Evolutionary conservation across 208 protist species (phyloP).

Genomic region (Leishmania guyanensis): DNA sequence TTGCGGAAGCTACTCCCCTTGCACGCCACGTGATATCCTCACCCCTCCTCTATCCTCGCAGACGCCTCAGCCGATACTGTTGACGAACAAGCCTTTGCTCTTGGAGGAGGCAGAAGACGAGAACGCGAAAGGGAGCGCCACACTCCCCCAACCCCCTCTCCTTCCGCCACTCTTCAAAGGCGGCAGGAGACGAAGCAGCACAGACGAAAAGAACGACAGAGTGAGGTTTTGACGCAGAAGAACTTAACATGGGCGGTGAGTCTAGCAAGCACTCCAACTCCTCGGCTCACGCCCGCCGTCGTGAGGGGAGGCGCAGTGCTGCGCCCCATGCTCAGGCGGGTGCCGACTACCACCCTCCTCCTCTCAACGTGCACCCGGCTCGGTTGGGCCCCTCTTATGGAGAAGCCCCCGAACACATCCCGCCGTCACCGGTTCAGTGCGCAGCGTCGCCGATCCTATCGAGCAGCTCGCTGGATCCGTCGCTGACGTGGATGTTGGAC

Average conservation of each 20-base stretch:
- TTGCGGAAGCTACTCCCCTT: no score
- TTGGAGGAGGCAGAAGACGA: no score
- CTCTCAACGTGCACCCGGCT: background rate
- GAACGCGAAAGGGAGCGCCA: no score
- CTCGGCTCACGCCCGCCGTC: conserved; percentile 3
- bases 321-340: conserved; percentile 24
- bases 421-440: conserved; percentile 26
- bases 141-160: background rate
- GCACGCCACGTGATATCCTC: background rate
- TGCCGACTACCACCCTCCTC: conserved; percentile 8
- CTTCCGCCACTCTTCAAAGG: background rate
- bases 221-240: background rate
- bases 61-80: no score
- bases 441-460: conserved; percentile 2
- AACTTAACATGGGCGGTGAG: conserved; percentile 21
- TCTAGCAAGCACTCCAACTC: conserved; percentile 22
- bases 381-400: conserved; percentile 1
- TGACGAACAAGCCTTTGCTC: no score
- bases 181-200: background rate
- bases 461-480: background rate
- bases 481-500: conserved; percentile 37
- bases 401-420: conserved; percentile 9
- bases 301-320: conserved; percentile 25
- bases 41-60: background rate
- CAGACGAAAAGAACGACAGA: background rate